These are phyloP conservation scores for Borovskyia barvae DNA, from an alignment of 208 protist species.

Conservation along the genomic window DNA sequence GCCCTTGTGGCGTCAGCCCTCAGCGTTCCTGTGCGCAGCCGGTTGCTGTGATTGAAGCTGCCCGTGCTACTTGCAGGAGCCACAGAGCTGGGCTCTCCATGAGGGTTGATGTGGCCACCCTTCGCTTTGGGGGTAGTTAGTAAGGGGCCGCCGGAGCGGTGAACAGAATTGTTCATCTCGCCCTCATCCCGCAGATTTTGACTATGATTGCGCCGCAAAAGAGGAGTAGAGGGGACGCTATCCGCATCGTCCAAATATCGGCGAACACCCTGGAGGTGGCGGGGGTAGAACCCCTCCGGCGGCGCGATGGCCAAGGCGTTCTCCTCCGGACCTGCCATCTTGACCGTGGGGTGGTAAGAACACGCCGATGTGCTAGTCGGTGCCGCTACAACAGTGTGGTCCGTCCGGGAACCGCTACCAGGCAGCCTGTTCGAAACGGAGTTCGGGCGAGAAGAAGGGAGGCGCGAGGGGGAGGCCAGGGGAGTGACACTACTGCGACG, in stretches of 20 bases:
- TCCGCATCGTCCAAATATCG: constrained; percentile 17
- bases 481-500: constrained; percentile 22
- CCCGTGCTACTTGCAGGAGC: too few relatives aligned
- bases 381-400: too few relatives aligned
- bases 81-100: too few relatives aligned
- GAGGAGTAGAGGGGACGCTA: constrained; percentile 16
- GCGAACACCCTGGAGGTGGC: constrained; percentile 13
- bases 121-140: background rate
- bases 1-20: constrained; percentile 13
- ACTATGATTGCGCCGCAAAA: constrained; percentile 5
- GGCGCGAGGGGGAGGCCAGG: constrained; percentile 2
- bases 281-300: constrained; percentile 49
- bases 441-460: background rate
- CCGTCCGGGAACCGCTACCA: too few relatives aligned
- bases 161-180: too few relatives aligned
- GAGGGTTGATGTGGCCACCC: background rate
- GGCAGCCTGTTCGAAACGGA: background rate
- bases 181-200: constrained; percentile 6
- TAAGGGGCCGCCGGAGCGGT: background rate
- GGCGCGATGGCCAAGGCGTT: constrained; percentile 19
- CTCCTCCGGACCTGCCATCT: background rate
- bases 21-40: background rate
- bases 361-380: too few relatives aligned
- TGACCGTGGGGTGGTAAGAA: too few relatives aligned
- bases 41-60: background rate